phyloP scores from a whole-genome alignment of 495 filamentous ascomycete genomes.

The Neurospora intermedia region DNA sequence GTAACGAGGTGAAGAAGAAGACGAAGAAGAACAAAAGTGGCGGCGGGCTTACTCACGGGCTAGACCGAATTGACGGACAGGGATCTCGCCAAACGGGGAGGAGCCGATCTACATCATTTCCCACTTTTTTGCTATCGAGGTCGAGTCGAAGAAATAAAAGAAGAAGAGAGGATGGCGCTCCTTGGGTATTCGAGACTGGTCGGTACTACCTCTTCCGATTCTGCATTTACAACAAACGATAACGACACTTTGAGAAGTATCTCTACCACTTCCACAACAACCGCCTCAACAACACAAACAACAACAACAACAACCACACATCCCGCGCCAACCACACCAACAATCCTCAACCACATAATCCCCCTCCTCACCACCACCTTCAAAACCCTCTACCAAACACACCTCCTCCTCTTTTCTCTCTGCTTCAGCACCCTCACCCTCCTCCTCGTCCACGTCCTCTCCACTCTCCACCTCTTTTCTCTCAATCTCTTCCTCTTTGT shows the following conservation, averaged over 20 bases:
- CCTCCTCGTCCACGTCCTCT: not conserved
- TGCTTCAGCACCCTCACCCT: not conserved
- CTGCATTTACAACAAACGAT: not conserved
- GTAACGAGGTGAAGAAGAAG: not conserved
- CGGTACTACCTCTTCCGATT: not conserved
- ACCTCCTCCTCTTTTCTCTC: not conserved
- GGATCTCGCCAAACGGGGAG: not conserved
- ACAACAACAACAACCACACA: not conserved
- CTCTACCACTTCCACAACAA: not conserved
- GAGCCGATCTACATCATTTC: not conserved
- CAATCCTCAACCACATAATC: not conserved
- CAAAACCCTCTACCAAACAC: not conserved
- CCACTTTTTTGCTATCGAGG: not conserved
- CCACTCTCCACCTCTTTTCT: not conserved
- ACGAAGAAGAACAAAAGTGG: not conserved
- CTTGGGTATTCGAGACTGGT: not conserved
- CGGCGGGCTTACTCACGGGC: not conserved
- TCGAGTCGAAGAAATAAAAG: too few relatives aligned
- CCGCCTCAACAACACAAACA: not conserved
- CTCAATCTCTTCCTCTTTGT: too few relatives aligned
- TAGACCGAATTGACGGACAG: not conserved
- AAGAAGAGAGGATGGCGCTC: not conserved
- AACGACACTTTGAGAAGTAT: not conserved
- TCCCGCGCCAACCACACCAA: not conserved
- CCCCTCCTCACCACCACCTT: not conserved